Evolutionary conservation across 2,329 filamentous ascomycete genomes (phyloP).

Genomic region (Fragosphaeria purpurea): DNA sequence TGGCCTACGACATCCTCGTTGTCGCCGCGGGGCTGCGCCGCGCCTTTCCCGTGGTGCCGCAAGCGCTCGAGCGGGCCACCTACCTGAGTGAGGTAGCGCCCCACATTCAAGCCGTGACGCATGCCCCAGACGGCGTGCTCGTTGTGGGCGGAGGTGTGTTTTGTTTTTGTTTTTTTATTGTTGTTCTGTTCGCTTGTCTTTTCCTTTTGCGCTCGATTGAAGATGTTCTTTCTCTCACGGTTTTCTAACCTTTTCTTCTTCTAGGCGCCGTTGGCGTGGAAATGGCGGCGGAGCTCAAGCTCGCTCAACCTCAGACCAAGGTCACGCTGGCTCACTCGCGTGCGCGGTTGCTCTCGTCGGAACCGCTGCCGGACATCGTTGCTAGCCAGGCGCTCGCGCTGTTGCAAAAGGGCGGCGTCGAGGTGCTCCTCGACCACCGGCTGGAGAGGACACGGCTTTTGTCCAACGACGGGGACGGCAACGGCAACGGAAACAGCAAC

Average conservation of each 20-base stretch:
- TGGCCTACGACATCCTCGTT: slow-evolving; percentile 66
- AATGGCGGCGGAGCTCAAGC: slow-evolving; percentile 70
- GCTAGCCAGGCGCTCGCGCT: slow-evolving; percentile 52
- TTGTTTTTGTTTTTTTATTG: slow-evolving; percentile 22
- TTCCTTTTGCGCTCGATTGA: neutral
- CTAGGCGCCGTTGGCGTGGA: slow-evolving; percentile 64
- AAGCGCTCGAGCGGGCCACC: slow-evolving; percentile 48
- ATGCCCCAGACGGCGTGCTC: slow-evolving; percentile 49
- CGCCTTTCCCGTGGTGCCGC: slow-evolving; percentile 63
- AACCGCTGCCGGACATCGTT: slow-evolving; percentile 60
- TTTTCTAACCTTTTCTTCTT: slow-evolving; percentile 19
- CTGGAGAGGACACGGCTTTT: slow-evolving; percentile 38
- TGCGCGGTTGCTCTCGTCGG: slow-evolving; percentile 58
- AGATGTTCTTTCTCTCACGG: neutral
- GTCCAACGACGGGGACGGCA: slow-evolving; percentile 29
- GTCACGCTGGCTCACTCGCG: slow-evolving; percentile 71
- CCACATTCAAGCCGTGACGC: slow-evolving; percentile 46
- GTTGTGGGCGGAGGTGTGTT: slow-evolving; percentile 55
- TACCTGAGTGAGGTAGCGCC: slow-evolving; percentile 53
- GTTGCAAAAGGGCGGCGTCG: slow-evolving; percentile 52
- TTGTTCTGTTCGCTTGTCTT: neutral
- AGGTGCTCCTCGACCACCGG: slow-evolving; percentile 53
- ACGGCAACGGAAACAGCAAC: no score
- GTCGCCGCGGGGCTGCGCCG: slow-evolving; percentile 60
- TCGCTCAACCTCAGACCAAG: slow-evolving; percentile 49